Conservation (phyloP, 2,329 filamentous ascomycete species). For the Exserohilum turcica region DNA sequence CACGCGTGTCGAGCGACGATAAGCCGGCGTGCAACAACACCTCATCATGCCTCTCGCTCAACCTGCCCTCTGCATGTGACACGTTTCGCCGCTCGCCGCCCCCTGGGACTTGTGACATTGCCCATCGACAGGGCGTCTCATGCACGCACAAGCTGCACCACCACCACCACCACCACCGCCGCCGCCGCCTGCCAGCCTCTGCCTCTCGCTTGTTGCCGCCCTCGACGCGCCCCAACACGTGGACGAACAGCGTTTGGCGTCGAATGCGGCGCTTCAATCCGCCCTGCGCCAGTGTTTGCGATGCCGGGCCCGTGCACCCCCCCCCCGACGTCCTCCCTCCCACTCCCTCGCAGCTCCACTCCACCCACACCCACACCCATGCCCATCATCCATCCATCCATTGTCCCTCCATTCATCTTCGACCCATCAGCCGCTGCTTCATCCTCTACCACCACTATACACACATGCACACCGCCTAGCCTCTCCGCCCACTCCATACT, state of each 20-base stretch:
- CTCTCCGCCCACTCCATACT: background rate
- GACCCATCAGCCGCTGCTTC: background rate
- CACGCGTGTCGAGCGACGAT: too few relatives aligned
- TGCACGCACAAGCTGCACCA: slow-evolving; percentile 5
- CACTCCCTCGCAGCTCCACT: too few relatives aligned
- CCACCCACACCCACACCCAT: background rate
- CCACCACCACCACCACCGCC: background rate
- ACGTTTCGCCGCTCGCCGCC: slow-evolving; percentile 22
- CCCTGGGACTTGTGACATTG: slow-evolving; percentile 17
- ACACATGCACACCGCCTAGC: slow-evolving; percentile 12
- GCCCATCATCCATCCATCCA: slow-evolving; percentile 11
- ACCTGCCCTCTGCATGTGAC: slow-evolving; percentile 31
- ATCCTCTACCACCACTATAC: too few relatives aligned
- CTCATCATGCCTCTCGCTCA: slow-evolving; percentile 19
- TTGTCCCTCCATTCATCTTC: background rate
- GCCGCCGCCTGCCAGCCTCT: background rate
- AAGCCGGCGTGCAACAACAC: background rate
- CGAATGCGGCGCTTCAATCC: slow-evolving; percentile 14
- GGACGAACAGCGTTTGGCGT: slow-evolving; percentile 17
- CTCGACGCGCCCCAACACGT: slow-evolving; percentile 27
- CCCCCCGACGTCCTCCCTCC: background rate
- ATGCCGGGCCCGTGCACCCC: slow-evolving; percentile 11
- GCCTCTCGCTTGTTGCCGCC: slow-evolving; percentile 16
- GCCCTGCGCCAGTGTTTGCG: slow-evolving; percentile 4
- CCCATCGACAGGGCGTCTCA: slow-evolving; percentile 20